Percentiles rank a stretch among this genome's conserved stretches.
phyloP scores from a whole-genome alignment of 2,329 filamentous ascomycete species.

The Leptographium flavum region DNA sequence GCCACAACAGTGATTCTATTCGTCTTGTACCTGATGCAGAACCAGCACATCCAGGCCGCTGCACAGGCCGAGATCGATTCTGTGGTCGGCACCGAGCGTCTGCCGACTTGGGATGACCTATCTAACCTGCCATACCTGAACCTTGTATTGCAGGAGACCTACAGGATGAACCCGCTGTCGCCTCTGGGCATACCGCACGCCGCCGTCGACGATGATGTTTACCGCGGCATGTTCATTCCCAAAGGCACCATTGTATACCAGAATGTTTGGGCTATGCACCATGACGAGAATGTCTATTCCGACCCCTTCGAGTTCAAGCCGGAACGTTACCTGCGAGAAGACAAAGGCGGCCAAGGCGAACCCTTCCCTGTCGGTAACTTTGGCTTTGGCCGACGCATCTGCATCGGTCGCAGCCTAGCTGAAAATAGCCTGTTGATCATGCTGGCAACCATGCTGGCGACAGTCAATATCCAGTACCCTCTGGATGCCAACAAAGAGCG shows the following conservation, averaged over 20 bases:
- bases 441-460: conserved; percentile 33
- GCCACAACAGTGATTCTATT: conserved; percentile 19
- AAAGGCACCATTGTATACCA: conserved; percentile 26
- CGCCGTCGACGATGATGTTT: conserved; percentile 24
- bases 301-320: conserved; percentile 29
- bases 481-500: conserved; percentile 16
- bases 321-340: conserved; percentile 19
- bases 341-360: conserved; percentile 25
- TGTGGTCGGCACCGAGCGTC: conserved; percentile 22
- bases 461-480: conserved; percentile 18
- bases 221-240: conserved; percentile 30
- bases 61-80: conserved; percentile 26
- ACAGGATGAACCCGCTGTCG: conserved; percentile 28
- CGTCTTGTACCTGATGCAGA: conserved; percentile 25
- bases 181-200: conserved; percentile 26
- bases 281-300: conserved; percentile 25
- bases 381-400: conserved; percentile 40
- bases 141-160: conserved; percentile 27
- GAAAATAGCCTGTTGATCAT: conserved; percentile 31
- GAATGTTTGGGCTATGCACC: conserved; percentile 28
- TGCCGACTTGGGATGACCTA: conserved; percentile 23
- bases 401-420: conserved; percentile 40
- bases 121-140: conserved; percentile 25
- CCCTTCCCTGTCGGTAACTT: conserved; percentile 31
- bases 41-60: conserved; percentile 24